These are phyloP conservation scores for Piedraia hortae DNA, from an alignment of 2,329 filamentous ascomycete species.

Conservation along the genomic window DNA sequence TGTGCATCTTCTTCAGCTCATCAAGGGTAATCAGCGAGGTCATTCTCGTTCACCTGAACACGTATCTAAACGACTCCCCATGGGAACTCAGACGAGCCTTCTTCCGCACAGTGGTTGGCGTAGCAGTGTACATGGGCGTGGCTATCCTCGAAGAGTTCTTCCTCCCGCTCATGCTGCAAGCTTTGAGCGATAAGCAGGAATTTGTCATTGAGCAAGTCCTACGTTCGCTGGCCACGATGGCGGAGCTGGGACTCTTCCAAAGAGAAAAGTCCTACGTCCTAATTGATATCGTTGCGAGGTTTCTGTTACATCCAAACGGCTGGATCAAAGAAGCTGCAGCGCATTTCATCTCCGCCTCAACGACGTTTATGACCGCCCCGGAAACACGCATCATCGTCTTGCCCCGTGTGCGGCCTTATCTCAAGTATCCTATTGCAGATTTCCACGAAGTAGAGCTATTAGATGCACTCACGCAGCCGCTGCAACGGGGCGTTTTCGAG, in stretches of 20 bases:
- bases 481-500: conserved; percentile 58
- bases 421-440: conserved; percentile 43
- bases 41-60: conserved; percentile 86
- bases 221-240: conserved; percentile 66
- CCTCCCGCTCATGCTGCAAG: conserved; percentile 81
- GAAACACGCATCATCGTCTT: conserved; percentile 62
- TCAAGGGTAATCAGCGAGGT: conserved; percentile 85
- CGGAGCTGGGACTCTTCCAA: conserved; percentile 64
- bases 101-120: conserved; percentile 81
- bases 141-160: conserved; percentile 85
- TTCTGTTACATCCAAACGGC: conserved; percentile 76
- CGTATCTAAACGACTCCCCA: conserved; percentile 83
- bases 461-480: conserved; percentile 55
- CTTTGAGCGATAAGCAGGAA: conserved; percentile 74
- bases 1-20: conserved; percentile 87
- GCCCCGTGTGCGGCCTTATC: conserved; percentile 53
- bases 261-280: conserved; percentile 67
- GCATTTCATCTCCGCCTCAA: conserved; percentile 54
- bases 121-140: conserved; percentile 70
- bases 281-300: conserved; percentile 54
- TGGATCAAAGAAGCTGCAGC: conserved; percentile 84
- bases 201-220: conserved; percentile 80
- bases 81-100: conserved; percentile 95
- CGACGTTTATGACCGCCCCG: conserved; percentile 46
- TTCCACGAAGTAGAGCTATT: conserved; percentile 50